Base-by-base conservation (phyloP, 2,329 filamentous ascomycete genomes). In the Venturia asperata region DNA sequence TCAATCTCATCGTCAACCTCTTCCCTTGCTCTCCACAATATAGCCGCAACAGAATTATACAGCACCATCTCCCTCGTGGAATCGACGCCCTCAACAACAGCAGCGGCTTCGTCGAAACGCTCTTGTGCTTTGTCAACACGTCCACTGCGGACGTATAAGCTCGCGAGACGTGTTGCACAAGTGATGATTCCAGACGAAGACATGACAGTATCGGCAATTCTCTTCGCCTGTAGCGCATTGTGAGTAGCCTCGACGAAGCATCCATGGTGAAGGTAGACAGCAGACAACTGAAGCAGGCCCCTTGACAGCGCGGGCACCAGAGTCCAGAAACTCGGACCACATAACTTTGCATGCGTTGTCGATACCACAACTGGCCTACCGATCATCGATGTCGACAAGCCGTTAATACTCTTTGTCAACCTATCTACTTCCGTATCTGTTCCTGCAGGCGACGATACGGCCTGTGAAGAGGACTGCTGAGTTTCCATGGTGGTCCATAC, bases 211-310 rank as follows among this genome's bases (percentile, higher is more conserved):
- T 83, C 81, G 27, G 90, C 90, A 67, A 96, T 84, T 71, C 89
- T 91, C 64, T 88, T 81, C 0, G 92, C 92, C 70, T 94, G 89
- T 69, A 97, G 89, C 1, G 89, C 87, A 70, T 96, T 95, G 73
- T 92, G 94, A 0, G 93, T 78, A 1, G 93, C 93, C 74, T 97
- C 93, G 67, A 91, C 87, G 68, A 92, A 91, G 76, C 96, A 84
- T 37, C 94, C 94, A 68, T 94, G 84, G 68, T 96, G 88, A 0
- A 89, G 86, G 70, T 92, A 96, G 1, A 96, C 80, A 4, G 83
- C 83, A 0, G 91, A 91, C 3, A 96, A 83, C 66, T 92, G 87
- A 67, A 87, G 77, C 17, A 96, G 79, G 65, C 87, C 85, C 39
- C 85, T 83, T 70, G 92, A 87, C 24, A 97, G 81, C 0, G 88